Percentiles rank a stretch among this genome's conserved stretches.
phyloP scores from a whole-genome alignment of 2,329 filamentous ascomycete species.

The Phaeosphaeria sp. region DNA sequence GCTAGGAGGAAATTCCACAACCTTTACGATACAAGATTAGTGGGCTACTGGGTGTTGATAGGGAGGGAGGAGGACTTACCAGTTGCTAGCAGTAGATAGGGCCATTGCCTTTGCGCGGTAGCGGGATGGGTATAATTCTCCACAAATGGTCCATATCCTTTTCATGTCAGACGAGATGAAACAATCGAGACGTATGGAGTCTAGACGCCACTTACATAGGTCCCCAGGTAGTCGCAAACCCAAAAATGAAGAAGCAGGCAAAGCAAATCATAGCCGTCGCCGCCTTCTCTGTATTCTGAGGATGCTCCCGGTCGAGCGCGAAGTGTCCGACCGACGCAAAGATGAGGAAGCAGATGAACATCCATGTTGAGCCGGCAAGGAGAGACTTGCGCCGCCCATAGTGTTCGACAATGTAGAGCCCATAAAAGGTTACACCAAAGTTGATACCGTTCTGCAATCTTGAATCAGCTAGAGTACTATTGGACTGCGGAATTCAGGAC shows the following conservation, averaged over 20 bases:
- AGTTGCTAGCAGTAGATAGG: constrained; percentile 51
- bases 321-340: constrained; percentile 56
- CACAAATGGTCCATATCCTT: constrained; percentile 3
- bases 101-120: constrained; percentile 54
- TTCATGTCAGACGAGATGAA: no score
- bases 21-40: no score
- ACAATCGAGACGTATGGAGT: no score
- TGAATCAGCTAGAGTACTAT: constrained; percentile 4
- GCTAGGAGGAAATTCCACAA: constrained; percentile 50
- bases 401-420: constrained; percentile 54
- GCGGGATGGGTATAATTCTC: constrained; percentile 67
- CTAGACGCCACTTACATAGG: constrained; percentile 52
- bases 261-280: constrained; percentile 68
- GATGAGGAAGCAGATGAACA: constrained; percentile 65
- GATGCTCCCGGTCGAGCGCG: constrained; percentile 40
- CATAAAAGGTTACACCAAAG: constrained; percentile 54
- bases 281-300: constrained; percentile 37
- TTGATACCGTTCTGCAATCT: constrained; percentile 49
- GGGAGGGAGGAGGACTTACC: constrained; percentile 23
- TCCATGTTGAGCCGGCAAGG: constrained; percentile 53
- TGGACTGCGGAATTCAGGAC: constrained; percentile 7
- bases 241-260: constrained; percentile 70
- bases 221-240: constrained; percentile 72
- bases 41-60: neutral
- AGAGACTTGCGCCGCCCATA: constrained; percentile 54